Evolutionary conservation across 1,139 yeast genomes (phyloP), one percentile per base, ranked within the genome.

Genomic region (Pneumocystis jirovecii): DNA sequence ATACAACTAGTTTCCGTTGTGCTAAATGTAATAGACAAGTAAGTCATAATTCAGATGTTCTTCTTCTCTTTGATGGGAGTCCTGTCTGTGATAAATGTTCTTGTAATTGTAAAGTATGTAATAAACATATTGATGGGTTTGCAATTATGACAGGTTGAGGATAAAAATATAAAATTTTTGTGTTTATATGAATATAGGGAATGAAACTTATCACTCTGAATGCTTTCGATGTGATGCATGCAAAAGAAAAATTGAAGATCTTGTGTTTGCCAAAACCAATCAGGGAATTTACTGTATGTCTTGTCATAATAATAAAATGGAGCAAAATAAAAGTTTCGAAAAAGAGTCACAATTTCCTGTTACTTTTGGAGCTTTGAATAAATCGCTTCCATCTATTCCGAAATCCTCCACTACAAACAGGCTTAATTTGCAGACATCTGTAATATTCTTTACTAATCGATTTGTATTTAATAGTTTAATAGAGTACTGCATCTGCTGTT

Each of bases 161-260:
- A 63, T 44, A 66, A 12, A 50, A 29, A 17, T n/a, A 17, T n/a
- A 17, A n/a, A 8, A 45, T 17, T 62, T 35, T 4, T 60, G 31
- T 39, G 3, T 29, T 45, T 61, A 42, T 15, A 2, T 21, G 4
- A 5, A 25, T 40, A 17, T 56, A 66, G 96, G 97, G 31, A 95
- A 78, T 70, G 95, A 89, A 73, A 97, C 97, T 3, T 93, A 89
- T 74, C 95, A 98, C 75, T 85, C 96, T 6, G 81, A 82, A 64
- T 93, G 98, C 76, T 93, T 93, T 77, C 85, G 86, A 71, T 93
- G 98, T 75, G 84, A 96, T 65, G 86, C 89, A 70, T 93, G 98
- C 77, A 87, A 87, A 73, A 84, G 83, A 70, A 86, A 87, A 70
- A 93, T 93, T 68, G 96, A 89, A 72, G 97, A 93, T 75, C 78